Evolutionary conservation across 108 stramenopile genomes (phyloP).

Genomic region (Cyclostephanos invisitatus): DNA sequence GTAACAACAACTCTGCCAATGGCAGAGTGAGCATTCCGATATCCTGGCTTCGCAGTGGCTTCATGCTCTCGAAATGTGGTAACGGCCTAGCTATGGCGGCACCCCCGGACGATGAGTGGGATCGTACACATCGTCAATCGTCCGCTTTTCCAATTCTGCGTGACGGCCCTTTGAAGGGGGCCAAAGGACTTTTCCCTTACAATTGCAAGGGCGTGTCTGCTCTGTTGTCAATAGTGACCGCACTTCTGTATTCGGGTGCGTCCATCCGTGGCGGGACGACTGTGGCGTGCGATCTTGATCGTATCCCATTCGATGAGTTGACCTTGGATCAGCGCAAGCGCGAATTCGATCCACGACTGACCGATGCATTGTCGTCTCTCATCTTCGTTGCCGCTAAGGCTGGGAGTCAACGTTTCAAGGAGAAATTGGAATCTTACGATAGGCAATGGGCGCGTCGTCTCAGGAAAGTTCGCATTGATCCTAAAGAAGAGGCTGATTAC

Average conservation of each 20-base stretch:
- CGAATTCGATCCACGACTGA: conserved; percentile 67
- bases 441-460: conserved; percentile 24
- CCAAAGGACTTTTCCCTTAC: conserved; percentile 50
- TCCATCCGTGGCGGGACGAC: conserved; percentile 62
- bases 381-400: conserved; percentile 68
- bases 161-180: conserved; percentile 29
- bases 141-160: conserved; percentile 25
- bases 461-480: conserved; percentile 15
- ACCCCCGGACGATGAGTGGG: conserved; percentile 37
- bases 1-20: conserved; percentile 16
- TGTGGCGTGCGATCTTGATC: conserved; percentile 33
- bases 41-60: conserved; percentile 46
- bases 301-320: conserved; percentile 59
- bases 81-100: conserved; percentile 28
- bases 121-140: conserved; percentile 7
- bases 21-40: conserved; percentile 23
- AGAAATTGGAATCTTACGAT: conserved; percentile 36
- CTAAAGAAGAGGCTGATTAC: conserved; percentile 34
- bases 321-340: conserved; percentile 50
- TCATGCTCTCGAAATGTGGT: conserved; percentile 36
- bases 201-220: conserved; percentile 73
- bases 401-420: conserved; percentile 41
- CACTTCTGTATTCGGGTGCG: conserved; percentile 68
- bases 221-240: conserved; percentile 69
- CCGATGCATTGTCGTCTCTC: conserved; percentile 69